Conservation (phyloP, 106 monocot genomes). For the Ottelia alismoides region DNA sequence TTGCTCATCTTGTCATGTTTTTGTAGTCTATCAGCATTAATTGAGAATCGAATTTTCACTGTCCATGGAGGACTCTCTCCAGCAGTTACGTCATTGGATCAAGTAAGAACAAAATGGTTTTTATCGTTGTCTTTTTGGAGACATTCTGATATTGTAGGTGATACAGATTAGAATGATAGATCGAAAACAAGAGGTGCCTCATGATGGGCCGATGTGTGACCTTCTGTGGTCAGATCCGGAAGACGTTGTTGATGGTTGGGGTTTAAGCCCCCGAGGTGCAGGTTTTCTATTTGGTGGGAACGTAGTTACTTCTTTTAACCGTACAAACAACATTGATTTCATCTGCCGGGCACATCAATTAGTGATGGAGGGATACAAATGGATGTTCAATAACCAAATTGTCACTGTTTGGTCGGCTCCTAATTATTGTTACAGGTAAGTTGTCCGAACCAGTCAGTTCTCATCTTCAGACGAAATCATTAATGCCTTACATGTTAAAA, state of each 20-base stretch:
- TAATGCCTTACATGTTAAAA: too few species aligned
- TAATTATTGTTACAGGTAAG: slow-evolving; percentile 91
- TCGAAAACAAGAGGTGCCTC: slow-evolving; percentile 97
- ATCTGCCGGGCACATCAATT: slow-evolving; percentile 98
- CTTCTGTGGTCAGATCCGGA: slow-evolving; percentile 99
- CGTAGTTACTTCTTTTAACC: slow-evolving; percentile 77
- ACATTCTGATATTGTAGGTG: neutral
- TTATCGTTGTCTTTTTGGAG: neutral
- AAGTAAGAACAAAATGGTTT: slow-evolving; percentile 26
- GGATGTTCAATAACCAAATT: slow-evolving; percentile 99
- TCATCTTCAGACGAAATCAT: too few species aligned
- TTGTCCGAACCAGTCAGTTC: neutral
- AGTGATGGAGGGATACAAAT: slow-evolving; percentile 99
- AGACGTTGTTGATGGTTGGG: slow-evolving; percentile 92
- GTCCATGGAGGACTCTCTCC: slow-evolving; percentile 98
- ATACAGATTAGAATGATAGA: slow-evolving; percentile 92
- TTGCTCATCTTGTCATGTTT: neutral
- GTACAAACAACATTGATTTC: slow-evolving; percentile 80
- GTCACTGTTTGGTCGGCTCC: slow-evolving; percentile 99
- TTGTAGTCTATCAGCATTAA: slow-evolving; percentile 79
- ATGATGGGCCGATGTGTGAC: slow-evolving; percentile 98
- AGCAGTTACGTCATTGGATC: slow-evolving; percentile 73
- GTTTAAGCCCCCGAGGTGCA: slow-evolving; percentile 92
- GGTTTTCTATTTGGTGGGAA: slow-evolving; percentile 91
- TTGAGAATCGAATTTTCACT: slow-evolving; percentile 89